Base-by-base conservation (phyloP, 495 filamentous ascomycete genomes). In the Xanthoparmelia taractica region DNA sequence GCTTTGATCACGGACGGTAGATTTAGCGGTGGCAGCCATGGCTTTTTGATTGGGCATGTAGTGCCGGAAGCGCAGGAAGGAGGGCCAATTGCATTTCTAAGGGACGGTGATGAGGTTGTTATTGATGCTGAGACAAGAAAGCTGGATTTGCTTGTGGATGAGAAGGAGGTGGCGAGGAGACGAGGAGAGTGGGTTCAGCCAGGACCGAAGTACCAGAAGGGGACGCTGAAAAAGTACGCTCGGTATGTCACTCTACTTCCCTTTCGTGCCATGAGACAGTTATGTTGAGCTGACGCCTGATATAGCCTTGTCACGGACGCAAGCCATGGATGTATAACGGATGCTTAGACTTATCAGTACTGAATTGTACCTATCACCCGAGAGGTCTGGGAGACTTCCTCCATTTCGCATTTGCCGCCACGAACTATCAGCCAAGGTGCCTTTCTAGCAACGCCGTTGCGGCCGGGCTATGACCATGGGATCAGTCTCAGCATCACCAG, bases 281-380 rank as follows among this genome's bases (percentile, higher is more conserved):
- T 25, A 59, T 59, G 17, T 15, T 36, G n/a, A 31, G 27, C 41
- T 50, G 27, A 63, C 29, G 33, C 43, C 12, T n/a, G 34, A n/a
- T 11, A 45, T 38, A 66, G 64, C 29, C 67, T 83, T 54, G 86
- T 93, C 43, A 82, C 77, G 63, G 87, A 92, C 73, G 89, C 89
- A 10, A 89, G 85, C 76, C 85, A 86, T 62, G 89, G 89, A 41
- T 92, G 90, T 71, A 85, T 93, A 45, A 93, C 89, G 7, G 90
- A 92, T 70, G 79, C 76, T 12, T 81, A 31, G 33, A 4, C 15
- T 58, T 75, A 18, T 7, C 4, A 23, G 43, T 23, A 15, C 0
- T n/a, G 12, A 18, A 31, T 33, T 62, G 50, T 62, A 62, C 20
- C 33, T 62, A 56, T 33, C 37, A 40, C 17, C 23, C 8, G 5